Conservation (phyloP, 306 rosid species). For the Ammopiptanthus mongolicus region DNA sequence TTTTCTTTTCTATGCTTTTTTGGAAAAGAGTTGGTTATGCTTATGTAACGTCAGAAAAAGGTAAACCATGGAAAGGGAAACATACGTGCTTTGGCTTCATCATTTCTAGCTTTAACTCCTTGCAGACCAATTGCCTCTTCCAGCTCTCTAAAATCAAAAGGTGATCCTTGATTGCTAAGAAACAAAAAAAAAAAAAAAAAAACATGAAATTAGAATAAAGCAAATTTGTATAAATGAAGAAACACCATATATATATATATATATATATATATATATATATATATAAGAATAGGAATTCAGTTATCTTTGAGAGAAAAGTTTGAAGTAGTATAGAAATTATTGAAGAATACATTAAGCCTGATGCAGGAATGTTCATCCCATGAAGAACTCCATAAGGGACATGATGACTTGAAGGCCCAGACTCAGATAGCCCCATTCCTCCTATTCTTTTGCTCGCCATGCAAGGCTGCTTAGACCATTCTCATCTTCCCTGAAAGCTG, state of each 20-base stretch:
- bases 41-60: constrained; percentile 42
- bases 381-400: constrained; percentile 68
- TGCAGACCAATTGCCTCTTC: constrained; percentile 87
- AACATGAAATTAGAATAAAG: not conserved
- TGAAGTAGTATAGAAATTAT: not conserved
- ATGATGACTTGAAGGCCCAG: constrained; percentile 70
- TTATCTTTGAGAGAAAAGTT: not conserved
- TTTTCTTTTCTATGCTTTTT: constrained; percentile 25
- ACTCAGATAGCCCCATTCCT: constrained; percentile 71
- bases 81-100: constrained; percentile 77
- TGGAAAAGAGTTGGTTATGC: constrained; percentile 41
- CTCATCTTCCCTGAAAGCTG: constrained; percentile 35
- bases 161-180: constrained; percentile 60
- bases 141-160: constrained; percentile 89
- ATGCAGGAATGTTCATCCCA: constrained; percentile 51
- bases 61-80: constrained; percentile 7
- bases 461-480: constrained; percentile 46
- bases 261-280: no score
- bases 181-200: not conserved
- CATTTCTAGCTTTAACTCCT: constrained; percentile 64
- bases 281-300: not conserved
- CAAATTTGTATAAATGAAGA: not conserved
- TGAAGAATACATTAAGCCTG: constrained; percentile 60
- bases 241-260: constrained; percentile 8
- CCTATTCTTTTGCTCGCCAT: constrained; percentile 79